Conservation (phyloP, 2,329 filamentous ascomycete genomes). For the Thyridium curvatum region DNA sequence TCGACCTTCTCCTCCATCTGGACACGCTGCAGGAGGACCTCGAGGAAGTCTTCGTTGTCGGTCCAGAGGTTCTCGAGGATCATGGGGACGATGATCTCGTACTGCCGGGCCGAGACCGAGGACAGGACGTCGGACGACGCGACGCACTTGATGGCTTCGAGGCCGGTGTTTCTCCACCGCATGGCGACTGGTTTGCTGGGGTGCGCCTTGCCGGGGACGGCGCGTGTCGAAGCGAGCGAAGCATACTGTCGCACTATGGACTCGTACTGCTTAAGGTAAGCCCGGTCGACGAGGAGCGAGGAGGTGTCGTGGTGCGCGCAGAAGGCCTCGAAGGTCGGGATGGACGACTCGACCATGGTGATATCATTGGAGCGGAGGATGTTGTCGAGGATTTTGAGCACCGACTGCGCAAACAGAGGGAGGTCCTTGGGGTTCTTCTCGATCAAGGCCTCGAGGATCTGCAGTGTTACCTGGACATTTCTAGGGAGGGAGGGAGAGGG, state of each 20-base stretch:
- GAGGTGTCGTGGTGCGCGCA: conserved; percentile 85
- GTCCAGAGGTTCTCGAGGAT: conserved; percentile 84
- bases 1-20: conserved; percentile 64
- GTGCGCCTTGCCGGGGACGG: conserved; percentile 41
- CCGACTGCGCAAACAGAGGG: conserved; percentile 77
- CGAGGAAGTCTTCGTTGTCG: conserved; percentile 63
- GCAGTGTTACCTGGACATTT: conserved; percentile 90
- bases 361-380: conserved; percentile 84
- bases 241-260: conserved; percentile 76
- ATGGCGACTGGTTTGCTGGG: conserved; percentile 68
- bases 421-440: conserved; percentile 90
- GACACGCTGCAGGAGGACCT: conserved; percentile 60
- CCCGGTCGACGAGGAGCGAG: conserved; percentile 77
- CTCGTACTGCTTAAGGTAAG: conserved; percentile 77
- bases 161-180: conserved; percentile 67
- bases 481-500: conserved; percentile 33
- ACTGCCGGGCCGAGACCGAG: conserved; percentile 67
- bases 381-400: conserved; percentile 77
- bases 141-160: conserved; percentile 75
- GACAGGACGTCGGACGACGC: conserved; percentile 74
- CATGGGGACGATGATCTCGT: conserved; percentile 74
- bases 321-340: conserved; percentile 80
- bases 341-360: conserved; percentile 84
- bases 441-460: conserved; percentile 85
- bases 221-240: conserved; percentile 64